A percentile compares a stretch with the other conserved stretches of the same genome.
Evolutionary conservation across 345 rosid genomes (phyloP).

Genomic region (Streptanthus diversifolius): DNA sequence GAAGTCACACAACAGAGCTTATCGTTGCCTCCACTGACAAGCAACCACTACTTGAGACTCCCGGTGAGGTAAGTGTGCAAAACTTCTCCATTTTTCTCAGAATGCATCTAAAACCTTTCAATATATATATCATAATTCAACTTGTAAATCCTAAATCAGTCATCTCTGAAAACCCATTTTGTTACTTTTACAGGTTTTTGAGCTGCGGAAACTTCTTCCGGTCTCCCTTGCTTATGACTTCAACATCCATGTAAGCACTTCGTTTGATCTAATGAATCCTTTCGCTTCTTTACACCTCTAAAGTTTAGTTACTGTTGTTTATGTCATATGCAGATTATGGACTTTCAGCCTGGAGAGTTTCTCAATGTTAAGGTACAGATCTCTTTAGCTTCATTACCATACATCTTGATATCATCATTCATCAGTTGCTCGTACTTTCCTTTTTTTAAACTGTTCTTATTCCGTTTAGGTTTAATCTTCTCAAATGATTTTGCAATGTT

Average conservation of each 20-base stretch:
- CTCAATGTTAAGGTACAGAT: conserved; percentile 73
- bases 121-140: neutral
- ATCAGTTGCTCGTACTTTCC: neutral
- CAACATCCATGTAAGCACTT: conserved; percentile 74
- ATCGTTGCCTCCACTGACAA: conserved; percentile 71
- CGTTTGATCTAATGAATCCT: neutral
- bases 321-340: conserved; percentile 66
- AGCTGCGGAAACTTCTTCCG: conserved; percentile 90
- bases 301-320: conserved; percentile 17
- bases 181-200: conserved; percentile 53
- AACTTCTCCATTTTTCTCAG: neutral
- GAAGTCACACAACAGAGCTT: conserved; percentile 51
- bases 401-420: neutral
- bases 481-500: neutral
- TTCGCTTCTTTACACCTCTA: conserved; percentile 14
- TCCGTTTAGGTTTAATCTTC: neutral
- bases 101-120: neutral
- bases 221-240: conserved; percentile 65
- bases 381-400: neutral
- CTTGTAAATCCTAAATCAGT: neutral
- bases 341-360: conserved; percentile 92
- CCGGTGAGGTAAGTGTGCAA: conserved; percentile 62
- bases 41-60: conserved; percentile 90
- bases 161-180: neutral
- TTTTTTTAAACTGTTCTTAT: neutral